Evolutionary conservation across 2,329 filamentous ascomycete genomes (phyloP).

Genomic region (Diaporthe sp.): DNA sequence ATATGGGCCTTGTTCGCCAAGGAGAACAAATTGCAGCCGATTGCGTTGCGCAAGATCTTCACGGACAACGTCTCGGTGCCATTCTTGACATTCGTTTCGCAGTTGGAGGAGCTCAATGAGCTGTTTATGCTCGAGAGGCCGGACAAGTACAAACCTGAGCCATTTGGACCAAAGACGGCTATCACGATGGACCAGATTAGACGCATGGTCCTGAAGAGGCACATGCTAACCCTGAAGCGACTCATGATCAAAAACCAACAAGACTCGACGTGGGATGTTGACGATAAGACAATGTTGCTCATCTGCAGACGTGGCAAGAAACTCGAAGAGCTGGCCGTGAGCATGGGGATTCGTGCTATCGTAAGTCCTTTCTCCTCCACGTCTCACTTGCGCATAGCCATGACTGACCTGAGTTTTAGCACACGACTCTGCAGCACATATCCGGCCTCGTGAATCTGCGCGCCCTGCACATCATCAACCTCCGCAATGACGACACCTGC

Average conservation of each 20-base stretch:
- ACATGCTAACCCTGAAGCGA: conserved; percentile 66
- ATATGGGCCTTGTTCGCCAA: conserved; percentile 72
- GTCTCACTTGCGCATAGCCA: not conserved
- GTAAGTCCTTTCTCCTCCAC: conserved; percentile 56
- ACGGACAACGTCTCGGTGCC: conserved; percentile 72
- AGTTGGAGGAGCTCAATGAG: conserved; percentile 68
- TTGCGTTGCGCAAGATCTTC: conserved; percentile 70
- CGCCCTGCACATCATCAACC: conserved; percentile 68
- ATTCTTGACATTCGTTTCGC: conserved; percentile 68
- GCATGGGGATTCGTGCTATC: conserved; percentile 67
- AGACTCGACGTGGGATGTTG: conserved; percentile 68
- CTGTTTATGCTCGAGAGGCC: conserved; percentile 71
- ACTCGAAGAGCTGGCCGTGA: conserved; percentile 69
- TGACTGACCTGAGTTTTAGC: conserved; percentile 55
- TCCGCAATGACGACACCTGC: conserved; percentile 70
- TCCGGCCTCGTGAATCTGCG: conserved; percentile 66
- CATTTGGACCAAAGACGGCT: conserved; percentile 64
- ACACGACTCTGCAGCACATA: conserved; percentile 69
- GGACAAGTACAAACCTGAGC: conserved; percentile 65
- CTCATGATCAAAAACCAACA: conserved; percentile 73
- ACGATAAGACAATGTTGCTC: conserved; percentile 68
- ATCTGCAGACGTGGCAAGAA: conserved; percentile 64
- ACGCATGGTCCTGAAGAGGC: conserved; percentile 69
- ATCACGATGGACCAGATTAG: conserved; percentile 72
- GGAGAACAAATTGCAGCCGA: conserved; percentile 64